phyloP scores from a whole-genome alignment of 805 yeast species.

The Danielia oregonensis region DNA sequence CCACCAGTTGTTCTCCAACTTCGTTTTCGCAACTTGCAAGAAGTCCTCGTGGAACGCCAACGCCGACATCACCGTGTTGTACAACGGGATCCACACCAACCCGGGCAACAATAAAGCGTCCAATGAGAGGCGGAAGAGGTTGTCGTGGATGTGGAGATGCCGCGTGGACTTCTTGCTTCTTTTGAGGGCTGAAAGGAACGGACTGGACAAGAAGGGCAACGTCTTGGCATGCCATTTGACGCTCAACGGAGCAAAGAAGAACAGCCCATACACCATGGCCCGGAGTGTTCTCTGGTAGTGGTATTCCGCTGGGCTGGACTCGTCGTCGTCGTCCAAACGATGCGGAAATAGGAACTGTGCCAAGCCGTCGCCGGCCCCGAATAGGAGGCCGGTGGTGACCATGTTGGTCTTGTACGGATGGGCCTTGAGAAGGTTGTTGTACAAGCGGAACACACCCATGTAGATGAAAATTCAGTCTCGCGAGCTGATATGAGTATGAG shows the following conservation, averaged over 20 bases:
- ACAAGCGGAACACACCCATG: slow-evolving; percentile 16
- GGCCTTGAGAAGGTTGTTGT: slow-evolving; percentile 29
- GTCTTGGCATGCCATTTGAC: slow-evolving; percentile 37
- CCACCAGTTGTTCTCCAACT: slow-evolving; percentile 38
- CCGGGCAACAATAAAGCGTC: slow-evolving; percentile 38
- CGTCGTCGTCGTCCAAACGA: slow-evolving; percentile 16
- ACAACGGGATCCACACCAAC: slow-evolving; percentile 40
- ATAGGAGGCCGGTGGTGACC: slow-evolving; percentile 46
- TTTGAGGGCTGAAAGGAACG: slow-evolving; percentile 22
- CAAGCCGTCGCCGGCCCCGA: slow-evolving; percentile 41
- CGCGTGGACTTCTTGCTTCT: slow-evolving; percentile 9
- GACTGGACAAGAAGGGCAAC: slow-evolving; percentile 34
- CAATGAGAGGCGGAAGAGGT: slow-evolving; percentile 22
- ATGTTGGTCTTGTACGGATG: slow-evolving; percentile 55
- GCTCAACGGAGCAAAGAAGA: slow-evolving; percentile 37
- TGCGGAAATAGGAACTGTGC: slow-evolving; percentile 41
- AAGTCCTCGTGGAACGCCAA: slow-evolving; percentile 36
- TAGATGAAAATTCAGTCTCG: too few relatives aligned
- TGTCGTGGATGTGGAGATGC: slow-evolving; percentile 19
- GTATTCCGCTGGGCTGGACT: slow-evolving; percentile 17
- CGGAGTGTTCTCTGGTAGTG: slow-evolving; percentile 30
- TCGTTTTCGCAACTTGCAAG: slow-evolving; percentile 27
- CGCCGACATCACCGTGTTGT: slow-evolving; percentile 35
- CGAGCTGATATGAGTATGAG: slow-evolving; percentile 8
- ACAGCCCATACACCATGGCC: slow-evolving; percentile 35